Percentiles rank a stretch among this genome's conserved stretches.
Evolutionary conservation across 352 stramenopile species (phyloP).

Genomic region (Globisporangium paroecandrum): DNA sequence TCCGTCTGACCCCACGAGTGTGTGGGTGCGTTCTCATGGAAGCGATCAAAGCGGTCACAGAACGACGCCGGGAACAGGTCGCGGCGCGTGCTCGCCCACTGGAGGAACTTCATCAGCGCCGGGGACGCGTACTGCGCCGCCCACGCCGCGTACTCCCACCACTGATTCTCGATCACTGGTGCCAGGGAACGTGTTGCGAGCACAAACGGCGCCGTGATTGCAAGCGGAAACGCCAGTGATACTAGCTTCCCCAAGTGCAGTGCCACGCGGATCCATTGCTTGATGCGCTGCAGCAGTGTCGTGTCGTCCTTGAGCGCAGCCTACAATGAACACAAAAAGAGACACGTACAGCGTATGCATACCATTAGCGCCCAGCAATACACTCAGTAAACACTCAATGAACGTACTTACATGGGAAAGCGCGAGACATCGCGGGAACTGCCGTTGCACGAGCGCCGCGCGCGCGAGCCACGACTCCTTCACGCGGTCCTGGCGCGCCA

Average conservation of each 20-base stretch:
- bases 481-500: conserved; percentile 6
- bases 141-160: conserved; percentile 69
- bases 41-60: conserved; percentile 87
- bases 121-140: conserved; percentile 75
- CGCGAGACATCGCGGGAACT: conserved; percentile 20
- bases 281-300: conserved; percentile 33
- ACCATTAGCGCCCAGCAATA: neutral
- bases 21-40: conserved; percentile 86
- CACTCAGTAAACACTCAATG: neutral
- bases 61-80: conserved; percentile 92
- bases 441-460: neutral
- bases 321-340: neutral
- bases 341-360: neutral
- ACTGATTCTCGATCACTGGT: conserved; percentile 38
- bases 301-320: conserved; percentile 12
- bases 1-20: conserved; percentile 90
- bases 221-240: conserved; percentile 44
- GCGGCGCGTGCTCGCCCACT: conserved; percentile 93
- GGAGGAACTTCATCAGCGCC: conserved; percentile 93
- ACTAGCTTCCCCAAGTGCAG: conserved; percentile 65
- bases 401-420: conserved; percentile 13
- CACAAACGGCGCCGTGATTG: conserved; percentile 42
- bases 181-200: conserved; percentile 24
- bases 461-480: conserved; percentile 9
- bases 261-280: conserved; percentile 40